A percentile compares a stretch with the other conserved stretches of the same genome.
Evolutionary conservation across 1,139 yeast species (phyloP).

Genomic region (Blastobotrys indianensis): DNA sequence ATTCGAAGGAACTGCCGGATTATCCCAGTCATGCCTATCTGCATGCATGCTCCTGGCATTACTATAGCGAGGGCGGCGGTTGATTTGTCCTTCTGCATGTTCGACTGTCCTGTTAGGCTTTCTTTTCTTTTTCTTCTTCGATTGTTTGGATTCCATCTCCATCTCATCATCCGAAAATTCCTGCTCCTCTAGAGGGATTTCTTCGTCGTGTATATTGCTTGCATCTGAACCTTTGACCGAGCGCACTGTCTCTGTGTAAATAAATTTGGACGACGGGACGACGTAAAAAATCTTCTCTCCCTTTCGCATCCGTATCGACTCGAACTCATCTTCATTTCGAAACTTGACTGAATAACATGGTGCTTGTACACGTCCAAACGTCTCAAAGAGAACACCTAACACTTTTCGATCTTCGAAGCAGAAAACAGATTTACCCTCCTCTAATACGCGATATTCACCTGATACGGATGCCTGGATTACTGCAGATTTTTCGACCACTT

Average conservation of each 20-base stretch:
- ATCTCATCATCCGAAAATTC: constrained; percentile 92
- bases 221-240: constrained; percentile 86
- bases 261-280: constrained; percentile 72
- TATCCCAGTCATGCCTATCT: neutral
- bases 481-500: constrained; percentile 65
- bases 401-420: constrained; percentile 68
- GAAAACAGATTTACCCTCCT: constrained; percentile 69
- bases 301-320: constrained; percentile 39
- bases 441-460: constrained; percentile 75
- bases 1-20: neutral
- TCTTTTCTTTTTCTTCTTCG: constrained; percentile 43
- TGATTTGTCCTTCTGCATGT: neutral
- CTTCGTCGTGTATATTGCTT: constrained; percentile 91
- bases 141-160: constrained; percentile 54
- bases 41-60: neutral
- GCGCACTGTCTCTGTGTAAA: constrained; percentile 68
- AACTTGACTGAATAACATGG: constrained; percentile 79
- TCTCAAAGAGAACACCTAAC: constrained; percentile 82
- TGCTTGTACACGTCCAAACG: constrained; percentile 81
- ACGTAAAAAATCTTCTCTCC: constrained; percentile 69
- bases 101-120: constrained; percentile 9
- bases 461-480: constrained; percentile 70
- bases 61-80: too few relatives aligned
- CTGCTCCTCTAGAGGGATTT: constrained; percentile 84
- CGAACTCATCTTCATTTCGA: constrained; percentile 46